Base-by-base conservation (phyloP, 352 stramenopile species). In the Globisporangium recalcitrans region DNA sequence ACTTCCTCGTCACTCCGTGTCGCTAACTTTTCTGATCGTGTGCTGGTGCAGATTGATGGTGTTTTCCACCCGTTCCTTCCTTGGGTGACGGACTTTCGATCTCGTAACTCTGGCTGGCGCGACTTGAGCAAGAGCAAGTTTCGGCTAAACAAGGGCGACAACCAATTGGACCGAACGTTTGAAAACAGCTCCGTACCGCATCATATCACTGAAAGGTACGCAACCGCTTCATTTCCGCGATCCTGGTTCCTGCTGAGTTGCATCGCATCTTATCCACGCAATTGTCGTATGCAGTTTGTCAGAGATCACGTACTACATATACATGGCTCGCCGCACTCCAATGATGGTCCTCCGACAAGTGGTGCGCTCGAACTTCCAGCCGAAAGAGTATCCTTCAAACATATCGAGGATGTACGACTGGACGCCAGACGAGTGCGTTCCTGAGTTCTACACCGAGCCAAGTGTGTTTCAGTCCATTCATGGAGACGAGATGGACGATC, bases 231-330 rank as follows among this genome's bases (percentile, higher is more conserved):
- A 5, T 58, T 44, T 46, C 27, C 22, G 3, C 6, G 16, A 21
- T 34, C 11, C 8, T 54, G 42, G 22, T 40, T 8, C 8, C 4
- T 16, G 26, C 38, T 46, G 16, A 46, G 38, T 11, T 46, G 9
- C 5, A 1, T 10, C 22, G 5, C 52, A 22, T 48, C 21, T 38
- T 13, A 36, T 27, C 19, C 26, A 36, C 22, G 21, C 10, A 27
- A 27, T 16, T 32, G 16, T 21, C 4, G 4, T 19, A 1, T 34
- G 1, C 38, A 80, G 80, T 55, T 63, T 99, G 10, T 98, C 85
- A 7, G 95, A 98, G 72, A 87, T 99, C 36, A 98, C 96, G 4
- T 98, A 96, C 65, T 97, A 93, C 61, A 97, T 99, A 52, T 99
- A 99, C 67, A 77, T 97, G 70, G 92, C 95, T 7, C 75, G 96